Conservation (phyloP, 139 green algal species). For the Chlorella vulgaris region DNA sequence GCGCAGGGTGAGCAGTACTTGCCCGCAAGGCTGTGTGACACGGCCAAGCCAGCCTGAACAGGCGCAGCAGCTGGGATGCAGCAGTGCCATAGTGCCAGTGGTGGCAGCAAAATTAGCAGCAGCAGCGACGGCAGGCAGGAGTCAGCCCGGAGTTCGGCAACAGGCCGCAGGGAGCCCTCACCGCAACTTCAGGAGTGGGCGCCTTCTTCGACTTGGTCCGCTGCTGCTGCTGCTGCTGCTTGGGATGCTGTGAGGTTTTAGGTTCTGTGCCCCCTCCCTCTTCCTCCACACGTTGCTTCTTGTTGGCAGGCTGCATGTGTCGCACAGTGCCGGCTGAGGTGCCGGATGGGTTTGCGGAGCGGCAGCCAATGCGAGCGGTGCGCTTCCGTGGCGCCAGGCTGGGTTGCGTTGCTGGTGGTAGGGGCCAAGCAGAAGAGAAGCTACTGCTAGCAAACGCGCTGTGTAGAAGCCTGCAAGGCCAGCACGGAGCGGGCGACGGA, state of each 20-base stretch:
- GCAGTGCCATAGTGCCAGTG: background rate
- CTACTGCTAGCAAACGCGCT: too few species aligned
- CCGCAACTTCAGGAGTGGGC: background rate
- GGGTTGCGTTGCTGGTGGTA: too few species aligned
- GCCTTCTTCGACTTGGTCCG: conserved; percentile 18
- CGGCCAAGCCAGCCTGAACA: background rate
- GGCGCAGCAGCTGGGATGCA: background rate
- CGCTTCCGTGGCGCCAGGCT: background rate
- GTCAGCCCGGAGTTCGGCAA: background rate
- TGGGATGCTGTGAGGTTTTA: background rate
- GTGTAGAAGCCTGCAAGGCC: too few species aligned
- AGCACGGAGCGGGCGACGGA: too few species aligned
- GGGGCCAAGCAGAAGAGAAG: too few species aligned
- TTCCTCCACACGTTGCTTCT: conserved; percentile 9
- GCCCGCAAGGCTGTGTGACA: background rate
- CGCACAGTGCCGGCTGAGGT: background rate
- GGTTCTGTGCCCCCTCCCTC: background rate
- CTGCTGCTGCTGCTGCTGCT: conserved; percentile 26
- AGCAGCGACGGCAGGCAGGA: background rate
- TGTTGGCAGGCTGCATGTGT: conserved; percentile 16
- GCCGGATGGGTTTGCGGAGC: background rate
- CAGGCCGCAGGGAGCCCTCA: background rate
- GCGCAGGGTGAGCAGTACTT: background rate
- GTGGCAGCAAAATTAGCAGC: background rate
- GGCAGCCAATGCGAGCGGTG: background rate